A percentile compares a stretch with the other conserved stretches of the same genome.
phyloP scores from a whole-genome alignment of 2,329 filamentous ascomycete species.

The Alternaria angustiovoidea region DNA sequence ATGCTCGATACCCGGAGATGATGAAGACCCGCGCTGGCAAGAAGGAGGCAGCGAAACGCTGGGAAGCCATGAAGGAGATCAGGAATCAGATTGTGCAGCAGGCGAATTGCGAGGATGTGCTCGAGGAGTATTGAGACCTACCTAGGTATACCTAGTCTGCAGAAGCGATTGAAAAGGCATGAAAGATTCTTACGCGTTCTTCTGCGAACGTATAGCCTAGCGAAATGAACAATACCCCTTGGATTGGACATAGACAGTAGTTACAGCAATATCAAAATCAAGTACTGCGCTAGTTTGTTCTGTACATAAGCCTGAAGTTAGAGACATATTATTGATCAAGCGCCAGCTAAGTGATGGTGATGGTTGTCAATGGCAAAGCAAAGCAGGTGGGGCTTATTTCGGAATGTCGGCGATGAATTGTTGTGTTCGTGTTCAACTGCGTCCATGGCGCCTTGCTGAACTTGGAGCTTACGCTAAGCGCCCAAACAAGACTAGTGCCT shows the following conservation, averaged over 20 bases:
- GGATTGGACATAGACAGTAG: not conserved
- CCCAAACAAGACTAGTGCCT: slow-evolving; percentile 7
- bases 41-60: slow-evolving; percentile 24
- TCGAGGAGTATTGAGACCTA: not conserved
- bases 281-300: not conserved
- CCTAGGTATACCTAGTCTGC: no score
- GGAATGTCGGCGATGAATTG: not conserved
- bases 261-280: not conserved
- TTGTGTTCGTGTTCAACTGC: not conserved
- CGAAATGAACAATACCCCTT: not conserved
- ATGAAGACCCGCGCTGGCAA: slow-evolving; percentile 33
- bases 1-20: slow-evolving; percentile 14
- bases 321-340: not conserved
- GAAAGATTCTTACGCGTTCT: not conserved
- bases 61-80: slow-evolving; percentile 23
- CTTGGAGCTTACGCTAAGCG: not conserved
- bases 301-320: not conserved
- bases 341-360: not conserved
- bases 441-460: not conserved
- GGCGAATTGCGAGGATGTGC: slow-evolving; percentile 18
- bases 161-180: no score
- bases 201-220: not conserved
- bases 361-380: not conserved
- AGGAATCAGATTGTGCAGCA: slow-evolving; percentile 9
- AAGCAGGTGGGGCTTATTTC: not conserved